Base-by-base conservation (phyloP, 2,329 filamentous ascomycete genomes). In the Sporothrix brunneoviolacea region DNA sequence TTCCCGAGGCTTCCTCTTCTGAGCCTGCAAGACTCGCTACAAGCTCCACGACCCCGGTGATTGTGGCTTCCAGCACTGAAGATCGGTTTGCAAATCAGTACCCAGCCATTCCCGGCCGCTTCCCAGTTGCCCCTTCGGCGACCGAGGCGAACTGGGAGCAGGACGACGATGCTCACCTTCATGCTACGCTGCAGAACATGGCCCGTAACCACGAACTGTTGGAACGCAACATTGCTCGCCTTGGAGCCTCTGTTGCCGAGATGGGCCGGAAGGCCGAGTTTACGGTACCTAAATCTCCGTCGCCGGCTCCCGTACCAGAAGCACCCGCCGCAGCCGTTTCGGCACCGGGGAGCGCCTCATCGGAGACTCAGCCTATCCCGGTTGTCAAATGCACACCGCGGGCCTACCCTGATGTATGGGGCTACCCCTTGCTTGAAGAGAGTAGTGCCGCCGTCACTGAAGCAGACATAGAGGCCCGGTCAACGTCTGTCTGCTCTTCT, bases 1-100 rank as follows among this genome's bases (percentile, higher is more conserved):
- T 71, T 36, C 65, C 64, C n/a, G 65, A 73, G 55, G 51, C 37
- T 9, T 27, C 33, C 2, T 12, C 41, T 2, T 27, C 35, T 13
- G 27, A 16, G 3, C 36, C 24, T n/a, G n/a, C n/a, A n/a, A n/a
- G n/a, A n/a, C n/a, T n/a, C n/a, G n/a, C n/a, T n/a, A n/a, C n/a
- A n/a, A n/a, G n/a, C n/a, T n/a, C n/a, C n/a, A n/a, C n/a, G n/a
- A n/a, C n/a, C n/a, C n/a, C n/a, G n/a, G n/a, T n/a, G n/a, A n/a
- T n/a, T n/a, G n/a, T n/a, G n/a, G n/a, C n/a, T n/a, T n/a, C n/a
- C n/a, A n/a, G n/a, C n/a, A n/a, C n/a, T n/a, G n/a, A n/a, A n/a
- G n/a, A n/a, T n/a, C n/a, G n/a, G n/a, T n/a, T n/a, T n/a, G n/a
- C n/a, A n/a, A n/a, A n/a, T n/a, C n/a, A n/a, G n/a, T 50, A 41